These are phyloP conservation scores for Vicia villosa DNA, from an alignment of 306 rosid species.

Conservation along the genomic window DNA sequence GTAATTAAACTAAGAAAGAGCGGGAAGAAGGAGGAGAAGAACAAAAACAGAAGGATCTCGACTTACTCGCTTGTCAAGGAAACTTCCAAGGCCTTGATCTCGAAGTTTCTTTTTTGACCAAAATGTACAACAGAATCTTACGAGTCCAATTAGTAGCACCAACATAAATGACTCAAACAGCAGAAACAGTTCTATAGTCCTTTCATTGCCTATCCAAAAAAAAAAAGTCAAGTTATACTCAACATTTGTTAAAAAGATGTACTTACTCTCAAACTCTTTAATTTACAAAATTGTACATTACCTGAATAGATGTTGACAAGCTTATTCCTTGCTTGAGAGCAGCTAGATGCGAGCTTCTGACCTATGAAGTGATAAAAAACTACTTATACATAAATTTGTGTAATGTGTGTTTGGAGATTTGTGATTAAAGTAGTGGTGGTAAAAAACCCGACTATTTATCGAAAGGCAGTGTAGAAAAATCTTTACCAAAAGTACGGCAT, in stretches of 20 bases:
- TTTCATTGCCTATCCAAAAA: slow-evolving; percentile 62
- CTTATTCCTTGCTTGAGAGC: slow-evolving; percentile 69
- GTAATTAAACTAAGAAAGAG: not conserved
- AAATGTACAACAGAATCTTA: slow-evolving; percentile 69
- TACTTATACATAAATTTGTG: not conserved
- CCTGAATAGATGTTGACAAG: slow-evolving; percentile 69
- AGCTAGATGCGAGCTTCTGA: slow-evolving; percentile 64
- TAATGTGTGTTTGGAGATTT: not conserved
- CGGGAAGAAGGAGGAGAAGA: not conserved
- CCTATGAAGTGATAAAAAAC: slow-evolving; percentile 44
- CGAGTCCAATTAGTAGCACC: slow-evolving; percentile 50
- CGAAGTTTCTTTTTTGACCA: slow-evolving; percentile 76
- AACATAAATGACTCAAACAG: slow-evolving; percentile 56
- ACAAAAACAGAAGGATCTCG: not conserved
- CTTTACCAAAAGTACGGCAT: slow-evolving; percentile 63
- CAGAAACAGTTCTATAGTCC: slow-evolving; percentile 62
- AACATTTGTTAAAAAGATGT: not conserved
- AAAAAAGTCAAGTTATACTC: not conserved
- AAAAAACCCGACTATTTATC: slow-evolving; percentile 11
- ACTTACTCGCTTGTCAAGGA: slow-evolving; percentile 71
- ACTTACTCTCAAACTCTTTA: not conserved
- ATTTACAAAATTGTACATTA: slow-evolving; percentile 33
- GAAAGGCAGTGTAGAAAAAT: slow-evolving; percentile 12
- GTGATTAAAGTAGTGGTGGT: not conserved
- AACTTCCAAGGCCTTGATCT: slow-evolving; percentile 61